Evolutionary conservation across 106 monocot genomes (phyloP).

Genomic region (Dendrobium huoshanense): DNA sequence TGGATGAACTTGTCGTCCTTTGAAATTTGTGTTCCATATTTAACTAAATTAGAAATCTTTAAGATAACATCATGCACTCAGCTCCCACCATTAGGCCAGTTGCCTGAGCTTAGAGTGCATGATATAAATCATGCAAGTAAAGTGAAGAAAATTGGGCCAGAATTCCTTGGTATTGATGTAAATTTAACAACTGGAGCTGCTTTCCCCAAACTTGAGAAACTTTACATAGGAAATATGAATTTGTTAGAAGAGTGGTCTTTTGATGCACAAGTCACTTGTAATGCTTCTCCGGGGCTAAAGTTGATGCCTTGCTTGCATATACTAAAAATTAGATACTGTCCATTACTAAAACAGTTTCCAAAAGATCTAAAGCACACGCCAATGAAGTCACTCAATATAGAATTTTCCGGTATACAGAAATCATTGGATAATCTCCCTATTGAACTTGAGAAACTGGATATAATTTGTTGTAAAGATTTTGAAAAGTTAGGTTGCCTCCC

Average conservation of each 20-base stretch:
- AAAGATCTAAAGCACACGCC: constrained; percentile 2
- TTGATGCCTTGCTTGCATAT: constrained; percentile 2
- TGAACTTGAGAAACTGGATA: neutral
- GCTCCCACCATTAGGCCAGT: neutral
- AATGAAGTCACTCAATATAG: constrained; percentile 5
- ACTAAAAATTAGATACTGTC: constrained; percentile 1
- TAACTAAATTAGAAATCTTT: too few relatives aligned
- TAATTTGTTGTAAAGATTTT: neutral
- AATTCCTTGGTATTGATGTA: neutral
- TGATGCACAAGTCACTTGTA: neutral
- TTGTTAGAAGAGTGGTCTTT: constrained; percentile 30
- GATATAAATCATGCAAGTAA: neutral
- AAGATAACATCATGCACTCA: too few relatives aligned
- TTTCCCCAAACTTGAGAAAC: constrained; percentile 22
- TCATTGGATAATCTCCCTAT: neutral
- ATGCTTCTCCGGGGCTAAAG: too few relatives aligned
- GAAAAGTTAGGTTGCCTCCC: too few relatives aligned
- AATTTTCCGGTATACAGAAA: neutral
- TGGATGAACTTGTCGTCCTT: neutral
- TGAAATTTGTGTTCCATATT: too few relatives aligned
- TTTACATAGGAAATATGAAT: neutral
- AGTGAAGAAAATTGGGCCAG: constrained; percentile 4
- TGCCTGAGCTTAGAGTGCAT: neutral
- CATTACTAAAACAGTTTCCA: constrained; percentile 16
- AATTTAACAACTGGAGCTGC: neutral